A percentile compares a stretch with the other conserved stretches of the same genome.
These are phyloP conservation scores for Aegilops longissima DNA, from an alignment of 176 grass and related monocot genomes.

Conservation along the genomic window DNA sequence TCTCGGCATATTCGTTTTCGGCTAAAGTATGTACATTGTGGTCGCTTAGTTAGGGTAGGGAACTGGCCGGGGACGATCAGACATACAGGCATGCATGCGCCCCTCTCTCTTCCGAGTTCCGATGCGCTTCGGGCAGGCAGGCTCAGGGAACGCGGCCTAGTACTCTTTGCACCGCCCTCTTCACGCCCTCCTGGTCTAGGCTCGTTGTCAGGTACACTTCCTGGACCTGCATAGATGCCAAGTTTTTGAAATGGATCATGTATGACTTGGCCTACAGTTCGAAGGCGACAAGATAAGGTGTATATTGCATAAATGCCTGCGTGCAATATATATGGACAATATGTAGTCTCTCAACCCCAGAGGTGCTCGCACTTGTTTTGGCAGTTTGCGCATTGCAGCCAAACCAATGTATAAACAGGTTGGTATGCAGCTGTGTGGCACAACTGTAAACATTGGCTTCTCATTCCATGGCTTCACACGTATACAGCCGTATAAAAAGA, in stretches of 20 bases:
- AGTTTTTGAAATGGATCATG: not conserved
- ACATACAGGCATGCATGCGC: no score
- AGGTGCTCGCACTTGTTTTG: not conserved
- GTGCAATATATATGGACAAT: not conserved
- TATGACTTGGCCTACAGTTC: not conserved
- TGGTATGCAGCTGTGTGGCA: not conserved
- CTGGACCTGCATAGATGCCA: constrained; percentile 57
- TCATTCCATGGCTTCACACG: not conserved
- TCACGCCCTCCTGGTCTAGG: constrained; percentile 85
- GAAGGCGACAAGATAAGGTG: not conserved
- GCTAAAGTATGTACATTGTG: not conserved
- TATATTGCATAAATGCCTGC: not conserved
- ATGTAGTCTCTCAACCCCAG: not conserved
- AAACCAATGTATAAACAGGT: not conserved
- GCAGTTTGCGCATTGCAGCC: not conserved
- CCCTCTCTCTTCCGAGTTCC: no score
- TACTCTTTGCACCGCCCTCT: constrained; percentile 81
- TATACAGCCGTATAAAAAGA: not conserved
- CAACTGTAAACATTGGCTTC: not conserved
- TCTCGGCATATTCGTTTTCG: not conserved
- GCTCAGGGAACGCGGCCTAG: constrained; percentile 81
- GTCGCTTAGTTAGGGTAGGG: constrained; percentile 12
- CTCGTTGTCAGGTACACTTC: constrained; percentile 93
- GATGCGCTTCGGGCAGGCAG: no score
- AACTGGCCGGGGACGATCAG: no score